phyloP scores from a whole-genome alignment of 2,329 filamentous ascomycete genomes.

The Aspergillus awamori region DNA sequence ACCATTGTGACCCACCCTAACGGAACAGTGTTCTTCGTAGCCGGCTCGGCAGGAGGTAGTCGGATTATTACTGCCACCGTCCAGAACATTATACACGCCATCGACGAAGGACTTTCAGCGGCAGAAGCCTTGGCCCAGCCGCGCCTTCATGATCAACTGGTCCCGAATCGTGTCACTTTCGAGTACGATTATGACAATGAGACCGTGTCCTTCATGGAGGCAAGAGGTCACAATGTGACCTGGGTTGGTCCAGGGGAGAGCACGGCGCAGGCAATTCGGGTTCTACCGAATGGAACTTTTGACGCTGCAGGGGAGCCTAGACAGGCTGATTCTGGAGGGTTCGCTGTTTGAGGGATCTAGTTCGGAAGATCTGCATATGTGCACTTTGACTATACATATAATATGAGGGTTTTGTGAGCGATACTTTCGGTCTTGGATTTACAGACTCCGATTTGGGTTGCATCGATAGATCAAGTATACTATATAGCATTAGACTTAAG shows the following conservation, averaged over 20 bases:
- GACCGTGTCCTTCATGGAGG: conserved; percentile 65
- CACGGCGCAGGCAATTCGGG: conserved; percentile 70
- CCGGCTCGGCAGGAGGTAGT: conserved; percentile 78
- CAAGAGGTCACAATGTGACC: conserved; percentile 70
- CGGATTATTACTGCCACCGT: conserved; percentile 81
- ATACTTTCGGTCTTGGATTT: background rate
- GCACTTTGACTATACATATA: background rate
- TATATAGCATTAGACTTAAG: too few relatives aligned
- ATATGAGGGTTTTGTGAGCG: background rate
- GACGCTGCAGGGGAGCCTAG: conserved; percentile 78
- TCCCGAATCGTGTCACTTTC: conserved; percentile 69
- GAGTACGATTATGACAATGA: conserved; percentile 70
- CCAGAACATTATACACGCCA: conserved; percentile 71
- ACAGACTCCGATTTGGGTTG: too few relatives aligned
- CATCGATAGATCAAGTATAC: too few relatives aligned
- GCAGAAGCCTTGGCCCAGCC: conserved; percentile 66
- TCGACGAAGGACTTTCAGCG: conserved; percentile 66
- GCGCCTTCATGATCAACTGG: conserved; percentile 78
- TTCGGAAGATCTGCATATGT: background rate
- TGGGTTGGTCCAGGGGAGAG: conserved; percentile 67
- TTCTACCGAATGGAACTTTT: conserved; percentile 67
- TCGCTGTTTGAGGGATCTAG: conserved; percentile 48
- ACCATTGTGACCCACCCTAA: conserved; percentile 72
- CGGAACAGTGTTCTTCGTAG: conserved; percentile 66
- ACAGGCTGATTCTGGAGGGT: conserved; percentile 70